phyloP scores from a whole-genome alignment of 805 yeast genomes.

The Priceomyces fermenticarens region DNA sequence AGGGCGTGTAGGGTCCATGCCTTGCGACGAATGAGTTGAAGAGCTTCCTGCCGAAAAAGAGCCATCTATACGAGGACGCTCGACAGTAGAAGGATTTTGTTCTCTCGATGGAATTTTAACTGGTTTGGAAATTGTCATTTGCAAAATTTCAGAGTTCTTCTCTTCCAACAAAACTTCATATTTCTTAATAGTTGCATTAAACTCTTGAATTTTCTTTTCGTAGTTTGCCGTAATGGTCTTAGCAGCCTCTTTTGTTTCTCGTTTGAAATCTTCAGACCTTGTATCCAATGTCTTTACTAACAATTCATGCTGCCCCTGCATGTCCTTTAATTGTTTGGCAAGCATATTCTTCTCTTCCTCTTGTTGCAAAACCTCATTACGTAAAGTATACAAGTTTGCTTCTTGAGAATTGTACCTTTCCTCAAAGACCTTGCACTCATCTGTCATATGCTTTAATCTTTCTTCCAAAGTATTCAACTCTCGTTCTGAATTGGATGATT shows the following conservation, averaged over 20 bases:
- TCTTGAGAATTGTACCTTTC: conserved; percentile 9
- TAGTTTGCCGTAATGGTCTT: conserved; percentile 21
- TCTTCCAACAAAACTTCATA: conserved; percentile 37
- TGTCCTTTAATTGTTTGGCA: conserved; percentile 14
- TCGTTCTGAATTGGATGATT: too few species aligned
- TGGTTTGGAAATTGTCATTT: conserved; percentile 35
- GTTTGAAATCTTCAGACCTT: conserved; percentile 19
- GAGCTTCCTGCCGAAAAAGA: too few species aligned
- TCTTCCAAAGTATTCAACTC: too few species aligned
- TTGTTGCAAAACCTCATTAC: conserved; percentile 14
- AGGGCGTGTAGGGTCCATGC: too few species aligned
- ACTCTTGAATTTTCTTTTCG: conserved; percentile 35
- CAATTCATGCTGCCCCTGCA: conserved; percentile 12
- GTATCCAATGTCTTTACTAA: conserved; percentile 18
- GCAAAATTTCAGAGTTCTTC: conserved; percentile 31
- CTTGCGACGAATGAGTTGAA: too few species aligned
- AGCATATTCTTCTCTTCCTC: conserved; percentile 19
- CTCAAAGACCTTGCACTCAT: not conserved
- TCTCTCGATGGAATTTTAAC: conserved; percentile 28
- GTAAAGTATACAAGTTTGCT: conserved; percentile 10
- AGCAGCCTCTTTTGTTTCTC: conserved; percentile 25
- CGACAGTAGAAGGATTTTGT: not conserved
- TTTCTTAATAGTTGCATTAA: conserved; percentile 23
- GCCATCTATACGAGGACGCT: too few species aligned
- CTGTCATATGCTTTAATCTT: not conserved